Percentiles rank a stretch among this genome's conserved stretches.
Evolutionary conservation across 805 yeast genomes (phyloP).

Genomic region (Metschnikowia continentalis): DNA sequence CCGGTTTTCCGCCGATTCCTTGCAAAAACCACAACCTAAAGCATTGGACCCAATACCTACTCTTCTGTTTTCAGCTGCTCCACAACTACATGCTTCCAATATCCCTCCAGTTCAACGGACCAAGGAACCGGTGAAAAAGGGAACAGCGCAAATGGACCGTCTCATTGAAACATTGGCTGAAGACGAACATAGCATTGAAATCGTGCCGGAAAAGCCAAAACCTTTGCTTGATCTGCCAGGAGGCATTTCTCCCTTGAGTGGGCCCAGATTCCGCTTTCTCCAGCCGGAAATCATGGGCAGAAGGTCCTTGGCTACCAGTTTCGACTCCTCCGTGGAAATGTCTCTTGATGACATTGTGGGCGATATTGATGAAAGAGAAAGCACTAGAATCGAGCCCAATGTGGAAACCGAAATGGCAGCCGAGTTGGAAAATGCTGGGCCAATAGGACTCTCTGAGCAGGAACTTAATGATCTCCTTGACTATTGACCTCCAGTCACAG

Average conservation of each 20-base stretch:
- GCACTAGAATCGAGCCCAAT: constrained; percentile 5
- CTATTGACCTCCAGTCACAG: constrained; percentile 13
- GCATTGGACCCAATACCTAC: background rate
- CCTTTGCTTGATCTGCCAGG: constrained; percentile 8
- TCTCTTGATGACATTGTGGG: constrained; percentile 12
- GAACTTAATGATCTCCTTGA: constrained; percentile 37
- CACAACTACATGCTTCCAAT: constrained; percentile 21
- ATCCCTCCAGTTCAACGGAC: constrained; percentile 7
- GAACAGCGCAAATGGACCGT: constrained; percentile 4
- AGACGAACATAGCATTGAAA: constrained; percentile 45
- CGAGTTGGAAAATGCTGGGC: constrained; percentile 10
- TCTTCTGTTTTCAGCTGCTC: constrained; percentile 7
- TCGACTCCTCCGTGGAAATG: constrained; percentile 21
- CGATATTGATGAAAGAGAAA: constrained; percentile 9
- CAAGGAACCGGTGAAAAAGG: constrained; percentile 28
- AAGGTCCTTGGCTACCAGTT: constrained; percentile 9
- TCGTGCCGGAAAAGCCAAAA: constrained; percentile 36
- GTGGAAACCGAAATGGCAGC: constrained; percentile 4
- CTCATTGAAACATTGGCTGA: constrained; percentile 21
- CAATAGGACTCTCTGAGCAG: constrained; percentile 28
- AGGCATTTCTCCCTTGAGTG: constrained; percentile 28
- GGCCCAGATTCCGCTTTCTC: constrained; percentile 17
- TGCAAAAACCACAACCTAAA: constrained; percentile 17
- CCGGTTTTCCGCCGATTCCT: constrained; percentile 22
- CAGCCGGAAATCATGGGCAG: constrained; percentile 21